phyloP scores from a whole-genome alignment of 2,329 filamentous ascomycete species.

The Ilyonectria destructans region DNA sequence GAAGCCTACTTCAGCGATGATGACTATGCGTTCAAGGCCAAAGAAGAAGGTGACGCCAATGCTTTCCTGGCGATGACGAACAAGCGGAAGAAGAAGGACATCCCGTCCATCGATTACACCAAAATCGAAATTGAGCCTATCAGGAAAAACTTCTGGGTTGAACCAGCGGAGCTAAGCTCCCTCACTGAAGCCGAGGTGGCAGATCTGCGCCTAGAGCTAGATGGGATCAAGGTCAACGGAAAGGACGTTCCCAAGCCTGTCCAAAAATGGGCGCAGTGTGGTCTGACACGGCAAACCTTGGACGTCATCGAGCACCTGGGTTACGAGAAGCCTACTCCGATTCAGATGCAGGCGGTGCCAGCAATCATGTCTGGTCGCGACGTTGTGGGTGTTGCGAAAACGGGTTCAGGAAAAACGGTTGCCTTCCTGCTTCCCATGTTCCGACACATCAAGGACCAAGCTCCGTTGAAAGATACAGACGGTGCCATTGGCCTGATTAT shows the following conservation, averaged over 20 bases:
- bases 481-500: slow-evolving; percentile 92
- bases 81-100: slow-evolving; percentile 93
- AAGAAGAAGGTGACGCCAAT: slow-evolving; percentile 64
- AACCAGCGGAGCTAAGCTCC: slow-evolving; percentile 86
- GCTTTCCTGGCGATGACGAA: slow-evolving; percentile 69
- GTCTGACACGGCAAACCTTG: slow-evolving; percentile 87
- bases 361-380: slow-evolving; percentile 97
- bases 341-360: slow-evolving; percentile 95
- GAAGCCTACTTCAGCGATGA: slow-evolving; percentile 93
- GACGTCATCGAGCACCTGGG: slow-evolving; percentile 87
- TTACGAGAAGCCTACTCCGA: slow-evolving; percentile 91
- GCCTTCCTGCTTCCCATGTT: slow-evolving; percentile 98
- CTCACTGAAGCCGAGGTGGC: slow-evolving; percentile 90
- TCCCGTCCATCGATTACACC: slow-evolving; percentile 88
- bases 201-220: slow-evolving; percentile 87
- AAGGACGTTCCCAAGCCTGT: slow-evolving; percentile 93
- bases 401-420: slow-evolving; percentile 96
- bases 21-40: slow-evolving; percentile 73
- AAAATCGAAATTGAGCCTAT: slow-evolving; percentile 91
- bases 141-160: slow-evolving; percentile 94
- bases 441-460: slow-evolving; percentile 95
- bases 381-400: slow-evolving; percentile 97
- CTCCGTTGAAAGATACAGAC: slow-evolving; percentile 85
- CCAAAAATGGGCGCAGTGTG: slow-evolving; percentile 96
- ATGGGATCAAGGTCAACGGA: slow-evolving; percentile 94